phyloP scores from a whole-genome alignment of 345 rosid species.

The Acer negundo region DNA sequence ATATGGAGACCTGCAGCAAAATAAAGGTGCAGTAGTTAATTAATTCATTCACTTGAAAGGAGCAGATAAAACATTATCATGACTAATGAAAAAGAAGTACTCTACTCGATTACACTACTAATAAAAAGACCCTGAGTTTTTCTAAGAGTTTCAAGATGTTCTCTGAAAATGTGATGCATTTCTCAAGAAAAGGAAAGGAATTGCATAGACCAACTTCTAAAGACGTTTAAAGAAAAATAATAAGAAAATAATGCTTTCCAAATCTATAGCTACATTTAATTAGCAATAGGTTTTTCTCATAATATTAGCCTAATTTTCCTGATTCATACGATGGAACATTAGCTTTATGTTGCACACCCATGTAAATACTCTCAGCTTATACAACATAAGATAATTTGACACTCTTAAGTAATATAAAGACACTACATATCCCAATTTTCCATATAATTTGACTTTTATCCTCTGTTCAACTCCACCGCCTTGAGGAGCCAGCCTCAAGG shows the following conservation, averaged over 20 bases:
- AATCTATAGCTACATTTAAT: neutral
- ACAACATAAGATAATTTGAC: neutral
- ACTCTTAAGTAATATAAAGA: neutral
- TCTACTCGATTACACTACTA: neutral
- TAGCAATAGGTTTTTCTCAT: neutral
- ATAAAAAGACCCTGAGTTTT: neutral
- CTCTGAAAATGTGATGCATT: neutral
- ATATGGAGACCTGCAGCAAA: slow-evolving; percentile 59
- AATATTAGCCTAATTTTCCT: neutral
- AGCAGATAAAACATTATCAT: neutral
- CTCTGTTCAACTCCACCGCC: neutral
- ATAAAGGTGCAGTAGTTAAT: neutral
- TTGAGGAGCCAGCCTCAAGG: too few relatives aligned
- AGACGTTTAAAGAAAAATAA: neutral
- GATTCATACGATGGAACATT: neutral
- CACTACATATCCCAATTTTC: neutral
- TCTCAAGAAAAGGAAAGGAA: neutral
- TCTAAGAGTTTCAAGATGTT: neutral
- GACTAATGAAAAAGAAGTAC: neutral
- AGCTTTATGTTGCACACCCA: too few relatives aligned
- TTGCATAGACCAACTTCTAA: neutral
- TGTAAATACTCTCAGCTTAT: neutral
- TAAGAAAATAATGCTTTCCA: neutral
- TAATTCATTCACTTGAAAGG: neutral
- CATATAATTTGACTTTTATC: neutral